These are phyloP conservation scores for Fusarium ambrosium DNA, from an alignment of 2,329 filamentous ascomycete species.

Conservation along the genomic window DNA sequence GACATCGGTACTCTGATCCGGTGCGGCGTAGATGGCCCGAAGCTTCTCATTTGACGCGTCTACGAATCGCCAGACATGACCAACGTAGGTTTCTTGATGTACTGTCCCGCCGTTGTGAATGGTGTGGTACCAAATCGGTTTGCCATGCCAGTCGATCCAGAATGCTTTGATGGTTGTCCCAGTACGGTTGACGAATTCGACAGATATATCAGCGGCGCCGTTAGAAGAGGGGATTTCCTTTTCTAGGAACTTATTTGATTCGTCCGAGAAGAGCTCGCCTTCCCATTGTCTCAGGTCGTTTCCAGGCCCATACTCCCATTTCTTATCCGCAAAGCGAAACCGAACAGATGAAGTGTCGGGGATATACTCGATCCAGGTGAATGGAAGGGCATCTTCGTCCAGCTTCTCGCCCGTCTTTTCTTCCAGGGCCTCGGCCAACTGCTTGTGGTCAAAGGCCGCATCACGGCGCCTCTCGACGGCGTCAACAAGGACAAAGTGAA, in stretches of 20 bases:
- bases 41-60: constrained; percentile 19
- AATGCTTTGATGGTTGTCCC: constrained; percentile 30
- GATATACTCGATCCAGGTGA: constrained; percentile 42
- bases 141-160: constrained; percentile 44
- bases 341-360: constrained; percentile 24
- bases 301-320: constrained; percentile 38
- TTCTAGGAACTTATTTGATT: constrained; percentile 12
- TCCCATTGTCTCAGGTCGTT: constrained; percentile 35
- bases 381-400: constrained; percentile 32
- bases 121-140: constrained; percentile 30
- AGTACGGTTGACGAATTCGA: constrained; percentile 46
- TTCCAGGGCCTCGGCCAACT: constrained; percentile 34
- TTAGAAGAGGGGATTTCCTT: constrained; percentile 40
- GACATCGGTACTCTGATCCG: constrained; percentile 20
- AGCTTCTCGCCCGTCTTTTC: constrained; percentile 17
- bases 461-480: constrained; percentile 14
- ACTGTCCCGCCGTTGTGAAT: constrained; percentile 25
- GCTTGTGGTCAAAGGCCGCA: constrained; percentile 43
- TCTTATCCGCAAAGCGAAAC: constrained; percentile 34
- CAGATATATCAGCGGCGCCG: constrained; percentile 13
- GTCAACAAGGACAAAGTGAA: constrained; percentile 44
- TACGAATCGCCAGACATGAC: constrained; percentile 41
- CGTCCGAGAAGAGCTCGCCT: constrained; percentile 22
- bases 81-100: constrained; percentile 36
- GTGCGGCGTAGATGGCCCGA: constrained; percentile 30